A percentile compares a stretch with the other conserved stretches of the same genome.
phyloP scores from a whole-genome alignment of 1,284 basidiomycete species.

The Leccinum glutinopallens region DNA sequence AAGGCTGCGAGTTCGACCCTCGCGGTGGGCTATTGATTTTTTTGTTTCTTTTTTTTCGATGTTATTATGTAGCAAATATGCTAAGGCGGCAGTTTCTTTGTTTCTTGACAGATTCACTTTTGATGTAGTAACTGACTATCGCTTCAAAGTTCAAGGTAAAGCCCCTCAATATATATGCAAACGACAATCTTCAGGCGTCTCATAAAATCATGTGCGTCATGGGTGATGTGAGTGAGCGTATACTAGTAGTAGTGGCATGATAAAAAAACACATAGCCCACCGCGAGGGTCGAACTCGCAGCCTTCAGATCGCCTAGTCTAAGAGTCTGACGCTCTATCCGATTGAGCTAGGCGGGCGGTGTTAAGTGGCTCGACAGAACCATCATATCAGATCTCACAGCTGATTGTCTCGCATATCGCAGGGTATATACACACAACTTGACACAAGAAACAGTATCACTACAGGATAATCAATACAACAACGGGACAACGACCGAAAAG shows the following conservation, averaged over 20 bases:
- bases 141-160: background rate
- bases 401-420: background rate
- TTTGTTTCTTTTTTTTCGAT: background rate
- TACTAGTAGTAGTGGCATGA: no score
- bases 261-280: constrained; percentile 59
- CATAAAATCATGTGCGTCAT: background rate
- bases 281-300: constrained; percentile 92
- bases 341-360: constrained; percentile 81
- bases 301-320: constrained; percentile 67
- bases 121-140: background rate
- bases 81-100: no score
- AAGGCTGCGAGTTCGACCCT: constrained; percentile 93
- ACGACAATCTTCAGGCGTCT: no score
- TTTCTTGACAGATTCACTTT: background rate
- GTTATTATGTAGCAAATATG: no score
- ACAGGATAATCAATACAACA: constrained; percentile 4
- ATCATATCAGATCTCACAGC: background rate
- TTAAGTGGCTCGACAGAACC: background rate
- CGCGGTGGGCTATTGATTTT: constrained; percentile 71
- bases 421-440: background rate
- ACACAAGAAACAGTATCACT: background rate
- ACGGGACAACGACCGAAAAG: background rate
- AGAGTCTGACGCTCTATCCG: constrained; percentile 85
- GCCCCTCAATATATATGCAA: background rate
- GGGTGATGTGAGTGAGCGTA: no score